A percentile compares a stretch with the other conserved stretches of the same genome.
Evolutionary conservation across 495 filamentous ascomycete genomes (phyloP).

Genomic region (Corynascus novoguineensis): DNA sequence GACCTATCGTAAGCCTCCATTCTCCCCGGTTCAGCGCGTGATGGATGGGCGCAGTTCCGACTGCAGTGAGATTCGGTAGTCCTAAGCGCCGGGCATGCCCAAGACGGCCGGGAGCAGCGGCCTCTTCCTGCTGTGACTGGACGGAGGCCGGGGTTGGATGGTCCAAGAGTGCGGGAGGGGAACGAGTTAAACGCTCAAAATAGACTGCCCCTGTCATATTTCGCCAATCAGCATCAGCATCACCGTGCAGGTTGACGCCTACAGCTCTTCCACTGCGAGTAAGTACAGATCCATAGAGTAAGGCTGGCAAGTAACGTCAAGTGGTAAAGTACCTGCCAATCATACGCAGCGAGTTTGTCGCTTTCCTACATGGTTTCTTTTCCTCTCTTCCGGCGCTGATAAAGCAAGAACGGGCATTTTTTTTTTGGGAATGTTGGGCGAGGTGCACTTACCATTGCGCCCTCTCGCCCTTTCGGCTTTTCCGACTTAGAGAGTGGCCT

Average conservation of each 20-base stretch:
- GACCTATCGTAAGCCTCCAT: constrained; percentile 3
- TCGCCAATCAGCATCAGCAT: constrained; percentile 24
- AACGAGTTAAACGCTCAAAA: constrained; percentile 24
- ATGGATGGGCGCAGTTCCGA: constrained; percentile 23
- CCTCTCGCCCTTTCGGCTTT: too few relatives aligned
- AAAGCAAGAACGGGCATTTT: too few relatives aligned
- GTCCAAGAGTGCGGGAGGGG: constrained; percentile 4
- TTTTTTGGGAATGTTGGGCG: too few relatives aligned
- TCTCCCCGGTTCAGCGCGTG: constrained; percentile 16
- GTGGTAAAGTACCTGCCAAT: too few relatives aligned
- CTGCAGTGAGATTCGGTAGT: constrained; percentile 23
- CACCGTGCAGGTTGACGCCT: constrained; percentile 34
- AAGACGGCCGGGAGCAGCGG: constrained; percentile 8
- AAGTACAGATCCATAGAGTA: too few relatives aligned
- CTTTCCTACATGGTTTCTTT: too few relatives aligned
- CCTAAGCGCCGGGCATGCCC: constrained; percentile 21
- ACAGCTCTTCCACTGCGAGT: background rate
- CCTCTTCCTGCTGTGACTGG: constrained; percentile 11
- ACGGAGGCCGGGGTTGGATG: constrained; percentile 12
- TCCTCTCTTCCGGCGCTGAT: too few relatives aligned
- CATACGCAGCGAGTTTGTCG: too few relatives aligned
- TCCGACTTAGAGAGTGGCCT: too few relatives aligned
- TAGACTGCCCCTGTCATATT: constrained; percentile 17
- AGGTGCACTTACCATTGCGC: too few relatives aligned
- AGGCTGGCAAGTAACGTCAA: too few relatives aligned